These are phyloP conservation scores for Gastrolobium bilobum DNA, from an alignment of 306 rosid genomes.

Conservation along the genomic window DNA sequence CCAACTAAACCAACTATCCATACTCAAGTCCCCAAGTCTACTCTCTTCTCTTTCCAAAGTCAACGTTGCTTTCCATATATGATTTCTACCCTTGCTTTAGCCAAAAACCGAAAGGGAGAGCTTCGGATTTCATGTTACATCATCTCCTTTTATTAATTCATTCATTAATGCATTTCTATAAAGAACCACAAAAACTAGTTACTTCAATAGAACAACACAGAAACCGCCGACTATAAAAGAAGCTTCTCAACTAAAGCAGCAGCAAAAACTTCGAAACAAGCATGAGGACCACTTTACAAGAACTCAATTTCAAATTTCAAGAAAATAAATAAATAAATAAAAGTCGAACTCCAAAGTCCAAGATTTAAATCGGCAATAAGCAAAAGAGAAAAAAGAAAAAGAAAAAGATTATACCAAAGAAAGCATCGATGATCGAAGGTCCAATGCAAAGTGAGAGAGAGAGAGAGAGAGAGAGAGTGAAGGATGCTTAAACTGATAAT, in stretches of 20 bases:
- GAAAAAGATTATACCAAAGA: not conserved
- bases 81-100: constrained; percentile 5
- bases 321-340: too few species aligned
- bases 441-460: constrained; percentile 26
- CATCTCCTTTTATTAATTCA: not conserved
- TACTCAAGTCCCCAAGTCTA: constrained; percentile 6
- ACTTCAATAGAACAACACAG: not conserved
- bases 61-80: constrained; percentile 9
- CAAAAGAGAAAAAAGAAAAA: not conserved
- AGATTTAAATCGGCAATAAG: constrained; percentile 28
- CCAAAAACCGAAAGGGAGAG: not conserved
- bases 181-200: not conserved
- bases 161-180: constrained; percentile 20
- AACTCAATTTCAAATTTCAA: constrained; percentile 23
- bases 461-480: constrained; percentile 23
- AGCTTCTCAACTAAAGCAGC: not conserved
- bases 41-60: not conserved
- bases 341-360: not conserved
- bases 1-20: constrained; percentile 32
- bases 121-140: not conserved
- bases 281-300: constrained; percentile 17
- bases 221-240: not conserved
- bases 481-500: not conserved
- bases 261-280: not conserved
- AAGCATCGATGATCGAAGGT: not conserved